phyloP scores from a whole-genome alignment of 1,284 basidiomycete genomes.

The Ustilago sp. region DNA sequence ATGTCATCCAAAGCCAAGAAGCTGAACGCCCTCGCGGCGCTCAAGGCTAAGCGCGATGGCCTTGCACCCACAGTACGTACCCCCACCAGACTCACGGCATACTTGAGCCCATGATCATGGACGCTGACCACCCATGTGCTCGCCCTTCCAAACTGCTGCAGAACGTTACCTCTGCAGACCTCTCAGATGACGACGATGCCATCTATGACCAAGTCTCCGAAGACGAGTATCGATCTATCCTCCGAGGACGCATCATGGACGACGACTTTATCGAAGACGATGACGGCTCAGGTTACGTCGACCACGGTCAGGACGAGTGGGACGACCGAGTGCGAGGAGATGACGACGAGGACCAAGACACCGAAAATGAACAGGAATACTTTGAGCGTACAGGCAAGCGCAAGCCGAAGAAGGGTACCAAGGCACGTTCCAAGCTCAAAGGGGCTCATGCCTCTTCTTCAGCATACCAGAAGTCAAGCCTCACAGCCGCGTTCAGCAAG shows the following conservation, averaged over 20 bases:
- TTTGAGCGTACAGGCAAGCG: constrained; percentile 64
- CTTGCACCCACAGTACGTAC: constrained; percentile 33
- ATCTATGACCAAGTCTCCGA: constrained; percentile 95
- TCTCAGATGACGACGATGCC: constrained; percentile 64
- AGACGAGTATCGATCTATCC: constrained; percentile 87
- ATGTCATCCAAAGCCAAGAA: constrained; percentile 59
- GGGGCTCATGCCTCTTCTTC: constrained; percentile 17
- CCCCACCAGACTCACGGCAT: background rate
- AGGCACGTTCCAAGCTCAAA: constrained; percentile 45
- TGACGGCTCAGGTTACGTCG: constrained; percentile 89
- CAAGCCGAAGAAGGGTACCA: constrained; percentile 63
- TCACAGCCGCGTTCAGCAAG: constrained; percentile 46
- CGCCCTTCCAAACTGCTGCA: background rate
- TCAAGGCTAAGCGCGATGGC: constrained; percentile 64
- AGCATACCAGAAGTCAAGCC: constrained; percentile 37
- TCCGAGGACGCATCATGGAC: constrained; percentile 83
- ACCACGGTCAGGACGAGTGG: constrained; percentile 97
- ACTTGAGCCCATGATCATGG: background rate
- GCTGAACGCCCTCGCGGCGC: constrained; percentile 63
- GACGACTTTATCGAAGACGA: constrained; percentile 95
- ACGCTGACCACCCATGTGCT: background rate
- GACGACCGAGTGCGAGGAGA: constrained; percentile 56
- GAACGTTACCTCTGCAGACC: constrained; percentile 25
- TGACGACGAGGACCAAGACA: constrained; percentile 71
- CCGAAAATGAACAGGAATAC: constrained; percentile 65